These are phyloP conservation scores for Rhodotorula sp. DNA, from an alignment of 1,284 basidiomycete species.

Conservation along the genomic window DNA sequence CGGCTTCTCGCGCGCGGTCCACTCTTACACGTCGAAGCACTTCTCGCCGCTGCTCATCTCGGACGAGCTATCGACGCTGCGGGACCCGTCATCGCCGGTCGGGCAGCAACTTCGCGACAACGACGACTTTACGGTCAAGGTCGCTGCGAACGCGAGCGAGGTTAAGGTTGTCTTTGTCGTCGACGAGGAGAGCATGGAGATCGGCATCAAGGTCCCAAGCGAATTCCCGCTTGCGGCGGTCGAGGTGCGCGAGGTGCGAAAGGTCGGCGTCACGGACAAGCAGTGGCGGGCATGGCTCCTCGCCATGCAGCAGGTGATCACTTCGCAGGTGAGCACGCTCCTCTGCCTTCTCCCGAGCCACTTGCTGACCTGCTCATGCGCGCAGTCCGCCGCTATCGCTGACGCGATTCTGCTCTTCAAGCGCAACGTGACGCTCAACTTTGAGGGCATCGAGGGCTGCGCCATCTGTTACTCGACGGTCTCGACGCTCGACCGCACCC, in stretches of 20 bases:
- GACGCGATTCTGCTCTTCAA: slow-evolving; percentile 94
- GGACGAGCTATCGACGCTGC: slow-evolving; percentile 76
- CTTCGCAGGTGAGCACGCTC: slow-evolving; percentile 66
- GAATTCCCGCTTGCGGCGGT: slow-evolving; percentile 91
- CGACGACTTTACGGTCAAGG: slow-evolving; percentile 79
- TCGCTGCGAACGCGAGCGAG: slow-evolving; percentile 67
- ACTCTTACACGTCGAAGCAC: slow-evolving; percentile 76
- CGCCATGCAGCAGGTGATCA: slow-evolving; percentile 87
- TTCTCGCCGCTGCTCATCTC: slow-evolving; percentile 88
- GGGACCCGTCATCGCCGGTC: slow-evolving; percentile 59
- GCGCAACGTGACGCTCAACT: slow-evolving; percentile 86
- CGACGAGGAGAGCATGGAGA: slow-evolving; percentile 93
- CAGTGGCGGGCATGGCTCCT: slow-evolving; percentile 94
- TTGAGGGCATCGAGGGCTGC: slow-evolving; percentile 90
- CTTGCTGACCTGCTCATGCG: neutral
- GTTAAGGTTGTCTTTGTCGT: slow-evolving; percentile 79
- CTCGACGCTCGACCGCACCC: slow-evolving; percentile 79
- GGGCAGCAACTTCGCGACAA: slow-evolving; percentile 62
- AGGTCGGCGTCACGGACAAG: slow-evolving; percentile 85
- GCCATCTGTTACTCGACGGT: slow-evolving; percentile 85
- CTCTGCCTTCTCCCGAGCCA: neutral
- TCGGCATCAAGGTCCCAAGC: slow-evolving; percentile 78
- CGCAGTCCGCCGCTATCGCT: slow-evolving; percentile 82
- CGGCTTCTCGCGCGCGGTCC: slow-evolving; percentile 74
- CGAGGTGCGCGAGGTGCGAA: slow-evolving; percentile 80